phyloP scores from a whole-genome alignment of 305 asterid species.

The Monarda citriodora region DNA sequence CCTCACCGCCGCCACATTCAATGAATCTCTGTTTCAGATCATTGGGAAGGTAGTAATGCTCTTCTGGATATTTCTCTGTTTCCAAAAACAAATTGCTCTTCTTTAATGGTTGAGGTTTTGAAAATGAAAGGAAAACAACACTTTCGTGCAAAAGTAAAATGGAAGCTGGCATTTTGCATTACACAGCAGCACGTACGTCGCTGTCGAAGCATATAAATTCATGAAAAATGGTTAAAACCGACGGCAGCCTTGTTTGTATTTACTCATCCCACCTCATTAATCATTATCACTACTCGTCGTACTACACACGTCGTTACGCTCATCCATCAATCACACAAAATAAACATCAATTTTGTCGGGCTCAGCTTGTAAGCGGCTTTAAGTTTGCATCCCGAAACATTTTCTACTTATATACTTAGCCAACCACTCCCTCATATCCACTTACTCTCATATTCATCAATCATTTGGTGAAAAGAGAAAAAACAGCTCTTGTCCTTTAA shows the following conservation, averaged over 20 bases:
- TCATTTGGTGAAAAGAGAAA: constrained; percentile 11
- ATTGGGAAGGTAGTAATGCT: constrained; percentile 90
- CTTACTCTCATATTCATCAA: constrained; percentile 14
- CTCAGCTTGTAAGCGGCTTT: too few relatives aligned
- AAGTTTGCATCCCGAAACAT: too few relatives aligned
- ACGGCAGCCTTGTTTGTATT: constrained; percentile 26
- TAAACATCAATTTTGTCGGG: too few relatives aligned
- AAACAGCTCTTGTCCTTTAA: too few relatives aligned
- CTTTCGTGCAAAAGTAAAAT: constrained; percentile 4
- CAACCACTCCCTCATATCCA: too few relatives aligned
- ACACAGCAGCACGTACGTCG: constrained; percentile 16
- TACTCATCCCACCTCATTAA: constrained; percentile 5
- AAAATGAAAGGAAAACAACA: not conserved
- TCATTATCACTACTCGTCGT: constrained; percentile 22
- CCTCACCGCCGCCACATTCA: constrained; percentile 70
- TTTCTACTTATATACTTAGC: too few relatives aligned
- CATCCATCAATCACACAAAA: constrained; percentile 2
- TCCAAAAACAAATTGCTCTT: too few relatives aligned
- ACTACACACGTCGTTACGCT: constrained; percentile 20
- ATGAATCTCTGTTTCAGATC: constrained; percentile 51
- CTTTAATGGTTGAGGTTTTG: too few relatives aligned
- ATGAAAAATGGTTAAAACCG: constrained; percentile 3
- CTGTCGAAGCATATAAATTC: constrained; percentile 6
- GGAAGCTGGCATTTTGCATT: constrained; percentile 11
- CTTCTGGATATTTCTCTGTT: not conserved